Percentiles rank a stretch among this genome's conserved stretches.
Conservation (phyloP, 2,329 filamentous ascomycete genomes). For the Diaporthe sp. region DNA sequence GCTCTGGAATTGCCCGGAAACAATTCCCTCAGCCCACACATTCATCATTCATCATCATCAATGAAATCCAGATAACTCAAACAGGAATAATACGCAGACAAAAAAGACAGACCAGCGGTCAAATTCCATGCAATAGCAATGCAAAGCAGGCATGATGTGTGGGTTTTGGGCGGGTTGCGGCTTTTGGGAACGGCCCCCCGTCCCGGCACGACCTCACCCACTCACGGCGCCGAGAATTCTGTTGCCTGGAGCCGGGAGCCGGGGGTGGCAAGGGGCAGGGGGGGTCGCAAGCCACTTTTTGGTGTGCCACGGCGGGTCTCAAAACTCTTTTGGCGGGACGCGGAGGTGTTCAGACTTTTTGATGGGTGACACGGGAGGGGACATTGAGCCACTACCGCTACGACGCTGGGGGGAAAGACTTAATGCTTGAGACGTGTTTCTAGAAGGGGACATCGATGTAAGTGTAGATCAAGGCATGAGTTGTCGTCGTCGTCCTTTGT, state of each 20-base stretch:
- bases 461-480: not conserved
- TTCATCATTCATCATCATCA: not conserved
- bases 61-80: not conserved
- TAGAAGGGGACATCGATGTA: not conserved
- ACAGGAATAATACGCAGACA: not conserved
- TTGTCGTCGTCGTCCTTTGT: not conserved
- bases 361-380: not conserved
- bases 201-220: not conserved
- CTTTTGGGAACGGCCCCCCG: not conserved
- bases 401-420: not conserved
- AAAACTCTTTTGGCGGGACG: not conserved
- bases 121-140: not conserved
- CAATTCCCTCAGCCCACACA: not conserved
- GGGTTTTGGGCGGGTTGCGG: slow-evolving; percentile 18
- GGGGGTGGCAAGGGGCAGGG: not conserved
- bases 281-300: slow-evolving; percentile 17
- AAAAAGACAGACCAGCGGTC: not conserved
- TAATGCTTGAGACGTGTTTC: not conserved
- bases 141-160: slow-evolving; percentile 9
- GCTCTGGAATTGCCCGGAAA: not conserved
- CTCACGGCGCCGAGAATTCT: slow-evolving; percentile 31
- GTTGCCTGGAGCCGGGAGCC: slow-evolving; percentile 32
- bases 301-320: slow-evolving; percentile 26
- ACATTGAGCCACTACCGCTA: not conserved
- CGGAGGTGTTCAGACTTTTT: not conserved